These are phyloP conservation scores for Ceratocystis papillata DNA, from an alignment of 2,329 filamentous ascomycete genomes.

Conservation along the genomic window DNA sequence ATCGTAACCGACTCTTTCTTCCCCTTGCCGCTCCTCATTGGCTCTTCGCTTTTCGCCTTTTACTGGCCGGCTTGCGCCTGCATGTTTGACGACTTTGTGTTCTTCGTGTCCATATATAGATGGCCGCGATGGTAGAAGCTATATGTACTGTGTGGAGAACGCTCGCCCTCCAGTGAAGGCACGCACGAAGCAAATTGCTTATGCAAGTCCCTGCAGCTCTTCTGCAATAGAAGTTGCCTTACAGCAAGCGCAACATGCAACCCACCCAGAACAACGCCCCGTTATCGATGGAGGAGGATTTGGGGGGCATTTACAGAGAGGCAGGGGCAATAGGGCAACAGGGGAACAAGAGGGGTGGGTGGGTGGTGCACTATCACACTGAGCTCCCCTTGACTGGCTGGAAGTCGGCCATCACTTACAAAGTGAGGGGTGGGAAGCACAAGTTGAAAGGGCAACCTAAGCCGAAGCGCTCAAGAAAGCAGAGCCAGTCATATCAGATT, in stretches of 20 bases:
- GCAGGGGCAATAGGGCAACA: no score
- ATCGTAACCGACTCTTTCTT: not conserved
- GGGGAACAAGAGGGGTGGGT: no score
- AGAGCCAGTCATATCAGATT: no score
- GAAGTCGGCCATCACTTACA: no score
- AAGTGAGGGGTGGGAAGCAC: no score
- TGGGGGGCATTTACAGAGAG: no score
- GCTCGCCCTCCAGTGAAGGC: not conserved
- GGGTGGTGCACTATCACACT: no score
- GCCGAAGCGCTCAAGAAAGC: no score
- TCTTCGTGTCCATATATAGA: constrained; percentile 5
- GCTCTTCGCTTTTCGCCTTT: not conserved
- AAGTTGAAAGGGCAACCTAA: no score
- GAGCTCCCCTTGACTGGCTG: no score
- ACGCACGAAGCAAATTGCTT: not conserved
- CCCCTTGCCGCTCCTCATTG: not conserved
- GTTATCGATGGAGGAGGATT: not conserved
- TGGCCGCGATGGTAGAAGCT: not conserved
- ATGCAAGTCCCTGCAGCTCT: constrained; percentile 9
- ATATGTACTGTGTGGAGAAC: constrained; percentile 13
- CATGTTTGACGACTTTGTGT: not conserved
- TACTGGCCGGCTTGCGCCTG: not conserved
- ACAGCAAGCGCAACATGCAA: not conserved
- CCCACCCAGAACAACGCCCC: not conserved
- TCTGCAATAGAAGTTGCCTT: constrained; percentile 7